Conservation (phyloP, 2,329 filamentous ascomycete genomes). For the Seiridium cupressi region DNA sequence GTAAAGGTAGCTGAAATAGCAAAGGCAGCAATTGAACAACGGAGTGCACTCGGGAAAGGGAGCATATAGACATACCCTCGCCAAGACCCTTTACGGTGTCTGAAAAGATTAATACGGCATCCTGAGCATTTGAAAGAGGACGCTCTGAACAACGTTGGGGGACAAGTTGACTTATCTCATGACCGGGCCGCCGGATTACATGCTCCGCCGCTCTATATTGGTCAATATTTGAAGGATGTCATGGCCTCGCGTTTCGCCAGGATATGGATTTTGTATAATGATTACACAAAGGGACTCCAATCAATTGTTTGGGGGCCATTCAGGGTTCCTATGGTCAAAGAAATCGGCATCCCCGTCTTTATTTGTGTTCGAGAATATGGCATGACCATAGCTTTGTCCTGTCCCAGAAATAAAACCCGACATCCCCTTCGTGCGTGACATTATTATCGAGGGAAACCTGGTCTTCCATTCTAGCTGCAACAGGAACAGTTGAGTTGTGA, state of each 20-base stretch:
- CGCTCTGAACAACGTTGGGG: slow-evolving; percentile 6
- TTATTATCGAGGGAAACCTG: no score
- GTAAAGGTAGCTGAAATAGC: slow-evolving; percentile 10
- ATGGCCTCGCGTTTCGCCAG: neutral
- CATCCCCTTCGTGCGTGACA: neutral
- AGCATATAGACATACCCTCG: slow-evolving; percentile 23
- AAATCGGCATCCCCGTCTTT: neutral
- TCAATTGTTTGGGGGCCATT: neutral
- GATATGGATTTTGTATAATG: neutral
- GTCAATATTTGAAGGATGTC: no score
- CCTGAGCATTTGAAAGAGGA: no score
- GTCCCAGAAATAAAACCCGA: neutral
- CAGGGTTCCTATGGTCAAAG: neutral
- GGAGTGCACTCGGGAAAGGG: slow-evolving; percentile 29
- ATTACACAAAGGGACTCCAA: neutral
- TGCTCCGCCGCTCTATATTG: no score
- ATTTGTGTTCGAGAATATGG: neutral
- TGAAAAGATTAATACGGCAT: neutral
- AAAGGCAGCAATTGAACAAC: slow-evolving; percentile 24
- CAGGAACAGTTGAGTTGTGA: no score
- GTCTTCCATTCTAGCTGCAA: no score
- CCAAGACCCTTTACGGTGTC: slow-evolving; percentile 30
- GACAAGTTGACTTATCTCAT: slow-evolving; percentile 5
- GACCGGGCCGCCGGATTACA: no score
- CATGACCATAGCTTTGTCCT: neutral